Evolutionary conservation across 257 asterid genomes (phyloP).

Genomic region (Perilla frutescens): DNA sequence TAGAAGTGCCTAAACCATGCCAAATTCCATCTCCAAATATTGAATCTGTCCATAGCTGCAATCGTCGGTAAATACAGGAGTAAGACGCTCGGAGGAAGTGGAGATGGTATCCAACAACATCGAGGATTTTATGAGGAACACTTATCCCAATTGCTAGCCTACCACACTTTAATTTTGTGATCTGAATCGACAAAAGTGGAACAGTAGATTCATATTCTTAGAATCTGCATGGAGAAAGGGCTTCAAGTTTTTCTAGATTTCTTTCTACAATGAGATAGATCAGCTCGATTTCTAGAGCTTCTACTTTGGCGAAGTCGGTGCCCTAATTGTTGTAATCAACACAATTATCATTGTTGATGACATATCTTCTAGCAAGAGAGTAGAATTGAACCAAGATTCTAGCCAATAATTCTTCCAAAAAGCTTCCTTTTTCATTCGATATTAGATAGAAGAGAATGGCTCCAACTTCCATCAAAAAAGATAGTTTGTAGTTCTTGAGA

Average conservation of each 20-base stretch:
- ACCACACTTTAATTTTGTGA: conserved; percentile 9
- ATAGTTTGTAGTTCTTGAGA: conserved; percentile 9
- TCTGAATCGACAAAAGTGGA: conserved; percentile 5
- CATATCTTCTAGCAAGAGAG: conserved; percentile 3
- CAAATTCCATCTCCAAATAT: too few species aligned
- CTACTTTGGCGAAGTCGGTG: conserved; percentile 26
- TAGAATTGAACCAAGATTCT: conserved; percentile 1
- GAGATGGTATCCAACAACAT: too few species aligned
- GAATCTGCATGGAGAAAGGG: too few species aligned
- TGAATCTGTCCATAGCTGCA: too few species aligned
- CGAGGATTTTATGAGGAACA: conserved; percentile 16
- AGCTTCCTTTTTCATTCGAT: too few species aligned
- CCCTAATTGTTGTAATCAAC: conserved; percentile 23
- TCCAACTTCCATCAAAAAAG: neutral
- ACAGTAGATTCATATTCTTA: neutral
- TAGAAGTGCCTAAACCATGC: too few species aligned
- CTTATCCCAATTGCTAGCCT: conserved; percentile 7
- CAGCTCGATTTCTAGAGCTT: too few species aligned
- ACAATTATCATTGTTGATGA: neutral
- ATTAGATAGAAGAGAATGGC: conserved; percentile 15
- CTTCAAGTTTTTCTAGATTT: too few species aligned
- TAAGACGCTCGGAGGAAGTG: too few species aligned
- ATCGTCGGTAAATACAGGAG: too few species aligned
- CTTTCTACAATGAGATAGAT: too few species aligned
- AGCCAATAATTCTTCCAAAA: neutral